Evolutionary conservation across 768 basidiomycete genomes (phyloP), one percentile per base, ranked within the genome.

Genomic region (Mycena haematopus): DNA sequence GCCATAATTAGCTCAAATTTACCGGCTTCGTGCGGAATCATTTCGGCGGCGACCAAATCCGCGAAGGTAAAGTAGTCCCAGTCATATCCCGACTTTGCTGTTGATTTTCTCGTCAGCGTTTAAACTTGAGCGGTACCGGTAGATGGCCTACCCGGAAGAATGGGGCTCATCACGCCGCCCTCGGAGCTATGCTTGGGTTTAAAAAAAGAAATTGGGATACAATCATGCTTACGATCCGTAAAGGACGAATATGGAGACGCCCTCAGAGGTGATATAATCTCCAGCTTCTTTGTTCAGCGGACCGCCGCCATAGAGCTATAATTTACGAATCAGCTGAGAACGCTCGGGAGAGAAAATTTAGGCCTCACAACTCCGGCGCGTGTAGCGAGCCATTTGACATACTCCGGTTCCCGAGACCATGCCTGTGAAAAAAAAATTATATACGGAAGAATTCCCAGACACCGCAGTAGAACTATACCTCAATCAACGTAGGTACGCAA

Each of bases 1-100:
- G 80, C 65, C 11, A 79, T 52, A 17, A 81, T 74, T 7, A 74
- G 65, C 61, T 82, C 82, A 40, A 71, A 81, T 0, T 71, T 71
- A 8, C 62, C 70, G 25, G 76, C 73, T 2, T 67, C 78, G 53
- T 77, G 70, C 1, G 78, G 72, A 13, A 64, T 53, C 70, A 77
- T 77, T 22, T 71, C 66, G 8, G 72, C 17, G 0, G 65, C 65
- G 25, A 75, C 45, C 6, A 67, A 49, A 2, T 59, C 21, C n/a
- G 72, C 33, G 53, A 71, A 63, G 60, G 63, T 57, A 57, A 81
- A 70, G 69, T 78, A 64, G 21, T 64, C 53, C 63, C 63, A 64
- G 47, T 64, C 63, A 15, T 44, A 46, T 0, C 60, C 65, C 25
- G 54, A 56, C 1, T 55, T 17, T 14, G 46, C 51, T 59, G 47